phyloP scores from a whole-genome alignment of 2,329 filamentous ascomycete species.

The Venturia oleaginea region DNA sequence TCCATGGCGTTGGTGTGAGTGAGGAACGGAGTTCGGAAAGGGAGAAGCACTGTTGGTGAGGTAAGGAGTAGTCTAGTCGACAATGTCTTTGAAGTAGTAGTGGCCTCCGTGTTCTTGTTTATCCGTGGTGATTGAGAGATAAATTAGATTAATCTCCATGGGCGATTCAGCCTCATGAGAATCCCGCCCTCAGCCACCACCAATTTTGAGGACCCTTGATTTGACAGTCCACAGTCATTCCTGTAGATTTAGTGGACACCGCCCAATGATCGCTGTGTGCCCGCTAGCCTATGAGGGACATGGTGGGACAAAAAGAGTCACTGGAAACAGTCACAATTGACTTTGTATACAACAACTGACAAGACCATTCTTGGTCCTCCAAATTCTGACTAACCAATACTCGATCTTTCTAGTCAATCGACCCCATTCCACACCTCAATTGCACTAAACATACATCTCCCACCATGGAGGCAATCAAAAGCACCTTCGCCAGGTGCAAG shows the following conservation, averaged over 20 bases:
- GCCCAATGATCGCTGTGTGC: neutral
- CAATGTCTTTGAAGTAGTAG: neutral
- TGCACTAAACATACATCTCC: neutral
- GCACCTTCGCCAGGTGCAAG: constrained; percentile 49
- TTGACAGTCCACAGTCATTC: neutral
- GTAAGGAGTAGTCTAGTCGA: neutral
- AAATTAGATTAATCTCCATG: neutral
- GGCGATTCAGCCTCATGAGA: neutral
- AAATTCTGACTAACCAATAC: neutral
- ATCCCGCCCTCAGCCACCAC: neutral
- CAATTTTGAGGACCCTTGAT: neutral
- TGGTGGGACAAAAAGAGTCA: constrained; percentile 5
- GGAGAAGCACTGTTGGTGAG: neutral
- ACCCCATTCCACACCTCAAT: neutral
- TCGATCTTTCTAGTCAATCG: neutral
- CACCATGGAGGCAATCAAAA: constrained; percentile 33
- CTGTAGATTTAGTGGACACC: neutral
- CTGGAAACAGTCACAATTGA: neutral
- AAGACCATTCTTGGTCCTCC: neutral
- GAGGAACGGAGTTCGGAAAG: neutral
- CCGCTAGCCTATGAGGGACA: neutral
- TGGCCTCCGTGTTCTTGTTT: neutral
- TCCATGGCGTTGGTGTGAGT: constrained; percentile 1
- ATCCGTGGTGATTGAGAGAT: constrained; percentile 3
- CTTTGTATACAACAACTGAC: neutral